Conservation (phyloP, 169 alveolate species). For the Cryptosporidium viatorum region DNA sequence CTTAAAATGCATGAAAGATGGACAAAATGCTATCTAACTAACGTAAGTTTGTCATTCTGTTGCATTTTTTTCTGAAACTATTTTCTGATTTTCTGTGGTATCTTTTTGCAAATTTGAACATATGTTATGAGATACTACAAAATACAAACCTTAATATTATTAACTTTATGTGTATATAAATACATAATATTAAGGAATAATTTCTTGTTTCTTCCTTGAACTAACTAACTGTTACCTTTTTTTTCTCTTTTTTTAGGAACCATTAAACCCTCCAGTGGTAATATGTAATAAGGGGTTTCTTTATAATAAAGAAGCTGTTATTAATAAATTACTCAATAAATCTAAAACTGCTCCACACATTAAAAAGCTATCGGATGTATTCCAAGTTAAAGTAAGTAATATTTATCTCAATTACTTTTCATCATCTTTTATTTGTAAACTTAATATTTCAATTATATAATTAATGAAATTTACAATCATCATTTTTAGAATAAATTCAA, state of each 20-base stretch:
- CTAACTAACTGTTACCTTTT: neutral
- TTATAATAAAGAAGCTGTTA: constrained; percentile 85
- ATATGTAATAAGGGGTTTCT: constrained; percentile 85
- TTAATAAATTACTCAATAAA: constrained; percentile 78
- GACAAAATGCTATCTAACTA: constrained; percentile 84
- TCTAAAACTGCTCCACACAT: constrained; percentile 82
- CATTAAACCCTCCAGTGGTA: constrained; percentile 84
- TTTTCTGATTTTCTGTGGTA: neutral
- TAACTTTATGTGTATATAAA: neutral
- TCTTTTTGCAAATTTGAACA: too few species aligned
- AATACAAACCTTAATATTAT: neutral
- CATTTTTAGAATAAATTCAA: constrained; percentile 20
- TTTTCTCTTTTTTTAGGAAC: too few species aligned
- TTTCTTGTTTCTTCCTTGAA: neutral
- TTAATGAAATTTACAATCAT: neutral
- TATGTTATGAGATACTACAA: neutral
- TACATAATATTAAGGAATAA: neutral
- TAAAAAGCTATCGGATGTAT: constrained; percentile 34
- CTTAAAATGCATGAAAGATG: constrained; percentile 80
- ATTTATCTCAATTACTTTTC: neutral
- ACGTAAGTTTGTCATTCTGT: constrained; percentile 78
- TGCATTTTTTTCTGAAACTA: neutral
- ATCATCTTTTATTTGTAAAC: neutral
- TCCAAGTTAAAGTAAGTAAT: constrained; percentile 43
- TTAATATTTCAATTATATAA: neutral